These are phyloP conservation scores for Penicillium antarcticum DNA, from an alignment of 495 filamentous ascomycete genomes.

Conservation along the genomic window DNA sequence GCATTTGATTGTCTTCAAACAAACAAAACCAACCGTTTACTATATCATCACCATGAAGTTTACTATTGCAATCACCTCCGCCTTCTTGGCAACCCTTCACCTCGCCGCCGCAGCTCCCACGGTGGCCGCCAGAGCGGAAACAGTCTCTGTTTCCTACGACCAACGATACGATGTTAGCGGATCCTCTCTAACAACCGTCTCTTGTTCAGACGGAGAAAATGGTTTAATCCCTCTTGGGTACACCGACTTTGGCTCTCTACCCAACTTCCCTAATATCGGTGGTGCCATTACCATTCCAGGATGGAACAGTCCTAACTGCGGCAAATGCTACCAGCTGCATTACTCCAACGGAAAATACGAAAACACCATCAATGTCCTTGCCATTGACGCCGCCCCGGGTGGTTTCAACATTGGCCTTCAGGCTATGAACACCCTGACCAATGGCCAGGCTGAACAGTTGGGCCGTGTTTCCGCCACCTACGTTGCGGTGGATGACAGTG, in stretches of 20 bases:
- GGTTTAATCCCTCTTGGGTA: conserved; percentile 68
- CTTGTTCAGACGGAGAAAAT: conserved; percentile 52
- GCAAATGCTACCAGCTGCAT: conserved; percentile 64
- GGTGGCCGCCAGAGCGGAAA: neutral
- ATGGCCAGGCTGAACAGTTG: conserved; percentile 46
- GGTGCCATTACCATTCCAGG: conserved; percentile 55
- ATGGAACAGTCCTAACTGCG: conserved; percentile 61
- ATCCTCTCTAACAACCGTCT: conserved; percentile 57
- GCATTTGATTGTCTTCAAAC: neutral
- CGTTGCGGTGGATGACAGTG: conserved; percentile 33
- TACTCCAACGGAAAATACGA: conserved; percentile 42
- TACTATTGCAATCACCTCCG: conserved; percentile 12
- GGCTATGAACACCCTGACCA: conserved; percentile 68
- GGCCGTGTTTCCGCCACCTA: conserved; percentile 56
- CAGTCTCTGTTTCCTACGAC: conserved; percentile 38
- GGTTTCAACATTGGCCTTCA: conserved; percentile 64
- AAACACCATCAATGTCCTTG: conserved; percentile 61
- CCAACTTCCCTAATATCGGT: conserved; percentile 59
- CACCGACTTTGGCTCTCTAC: conserved; percentile 57
- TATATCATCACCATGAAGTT: conserved; percentile 19
- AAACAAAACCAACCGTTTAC: neutral
- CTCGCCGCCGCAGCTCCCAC: conserved; percentile 14
- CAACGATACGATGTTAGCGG: conserved; percentile 27
- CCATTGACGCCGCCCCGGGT: conserved; percentile 57
- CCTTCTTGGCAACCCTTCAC: conserved; percentile 16